phyloP scores from a whole-genome alignment of 2,329 filamentous ascomycete genomes.

The Calonectria hawksworthii region DNA sequence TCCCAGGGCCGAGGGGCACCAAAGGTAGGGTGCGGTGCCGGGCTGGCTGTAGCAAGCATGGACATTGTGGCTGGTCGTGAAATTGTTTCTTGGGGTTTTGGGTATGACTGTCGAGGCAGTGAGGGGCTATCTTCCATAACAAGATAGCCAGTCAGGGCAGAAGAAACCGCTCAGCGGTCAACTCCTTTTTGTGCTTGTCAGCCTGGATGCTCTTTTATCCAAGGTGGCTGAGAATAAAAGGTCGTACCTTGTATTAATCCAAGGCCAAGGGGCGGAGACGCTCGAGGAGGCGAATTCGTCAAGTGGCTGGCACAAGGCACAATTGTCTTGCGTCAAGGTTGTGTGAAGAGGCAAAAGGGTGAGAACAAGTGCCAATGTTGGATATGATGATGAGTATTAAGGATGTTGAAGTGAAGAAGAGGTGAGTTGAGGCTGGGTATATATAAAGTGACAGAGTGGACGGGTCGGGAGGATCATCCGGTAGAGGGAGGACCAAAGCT shows the following conservation, averaged over 20 bases:
- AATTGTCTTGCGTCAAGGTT: neutral
- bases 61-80: conserved; percentile 60
- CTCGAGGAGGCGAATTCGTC: neutral
- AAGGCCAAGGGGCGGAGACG: conserved; percentile 21
- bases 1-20: conserved; percentile 58
- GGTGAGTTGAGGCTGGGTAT: conserved; percentile 23
- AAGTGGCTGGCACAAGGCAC: neutral
- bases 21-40: conserved; percentile 58
- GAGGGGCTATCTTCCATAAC: conserved; percentile 60
- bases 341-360: neutral
- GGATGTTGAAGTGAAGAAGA: conserved; percentile 18
- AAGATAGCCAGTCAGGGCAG: conserved; percentile 36
- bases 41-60: conserved; percentile 62
- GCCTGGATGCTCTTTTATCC: conserved; percentile 13
- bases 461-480: conserved; percentile 31
- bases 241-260: conserved; percentile 29
- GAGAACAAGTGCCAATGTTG: neutral
- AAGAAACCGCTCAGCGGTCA: conserved; percentile 40
- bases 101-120: conserved; percentile 48
- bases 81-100: conserved; percentile 42
- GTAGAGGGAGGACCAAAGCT: conserved; percentile 43
- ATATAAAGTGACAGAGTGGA: conserved; percentile 19
- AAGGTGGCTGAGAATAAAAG: conserved; percentile 1
- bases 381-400: neutral
- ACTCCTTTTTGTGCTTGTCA: conserved; percentile 29